Evolutionary conservation across 352 stramenopile genomes (phyloP).

Genomic region (Phytophthora pisi): DNA sequence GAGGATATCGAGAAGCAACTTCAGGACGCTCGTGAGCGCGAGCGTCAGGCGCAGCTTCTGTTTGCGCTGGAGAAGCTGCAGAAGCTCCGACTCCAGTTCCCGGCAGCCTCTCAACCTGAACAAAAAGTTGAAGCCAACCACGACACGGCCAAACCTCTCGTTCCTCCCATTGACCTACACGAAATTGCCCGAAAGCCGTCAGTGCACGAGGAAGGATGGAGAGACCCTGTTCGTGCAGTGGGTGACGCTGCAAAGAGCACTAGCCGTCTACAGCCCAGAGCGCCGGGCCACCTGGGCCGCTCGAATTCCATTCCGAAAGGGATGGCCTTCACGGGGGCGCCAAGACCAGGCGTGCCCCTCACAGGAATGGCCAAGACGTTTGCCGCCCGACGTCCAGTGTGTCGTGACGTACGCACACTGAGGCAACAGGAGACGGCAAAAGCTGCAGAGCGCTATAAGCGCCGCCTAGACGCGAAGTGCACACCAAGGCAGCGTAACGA

Average conservation of each 20-base stretch:
- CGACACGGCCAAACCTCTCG: not conserved
- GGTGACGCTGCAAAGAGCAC: conserved; percentile 4
- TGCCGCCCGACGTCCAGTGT: conserved; percentile 39
- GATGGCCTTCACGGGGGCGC: conserved; percentile 37
- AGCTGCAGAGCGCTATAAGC: conserved; percentile 52
- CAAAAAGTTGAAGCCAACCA: not conserved
- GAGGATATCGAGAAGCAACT: conserved; percentile 24
- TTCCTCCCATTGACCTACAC: not conserved
- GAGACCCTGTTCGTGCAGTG: conserved; percentile 38
- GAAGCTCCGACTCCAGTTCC: conserved; percentile 39
- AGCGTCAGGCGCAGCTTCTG: conserved; percentile 48
- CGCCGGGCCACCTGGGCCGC: conserved; percentile 1
- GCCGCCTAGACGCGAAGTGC: conserved; percentile 29
- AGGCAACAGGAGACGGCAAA: conserved; percentile 47
- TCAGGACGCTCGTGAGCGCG: conserved; percentile 33
- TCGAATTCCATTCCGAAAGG: conserved; percentile 30
- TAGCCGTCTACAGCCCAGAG: not conserved
- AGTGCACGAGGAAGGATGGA: conserved; percentile 38
- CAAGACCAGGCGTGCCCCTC: conserved; percentile 52
- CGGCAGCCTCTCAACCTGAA: not conserved
- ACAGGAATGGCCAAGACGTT: conserved; percentile 53
- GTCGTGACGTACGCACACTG: conserved; percentile 55
- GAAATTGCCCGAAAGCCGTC: not conserved
- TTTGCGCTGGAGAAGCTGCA: conserved; percentile 53
- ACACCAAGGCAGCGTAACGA: not conserved